Percentiles rank a stretch among this genome's conserved stretches.
Evolutionary conservation across 1,139 yeast species (phyloP).

Genomic region (Kurtzmaniella quercitrusa): DNA sequence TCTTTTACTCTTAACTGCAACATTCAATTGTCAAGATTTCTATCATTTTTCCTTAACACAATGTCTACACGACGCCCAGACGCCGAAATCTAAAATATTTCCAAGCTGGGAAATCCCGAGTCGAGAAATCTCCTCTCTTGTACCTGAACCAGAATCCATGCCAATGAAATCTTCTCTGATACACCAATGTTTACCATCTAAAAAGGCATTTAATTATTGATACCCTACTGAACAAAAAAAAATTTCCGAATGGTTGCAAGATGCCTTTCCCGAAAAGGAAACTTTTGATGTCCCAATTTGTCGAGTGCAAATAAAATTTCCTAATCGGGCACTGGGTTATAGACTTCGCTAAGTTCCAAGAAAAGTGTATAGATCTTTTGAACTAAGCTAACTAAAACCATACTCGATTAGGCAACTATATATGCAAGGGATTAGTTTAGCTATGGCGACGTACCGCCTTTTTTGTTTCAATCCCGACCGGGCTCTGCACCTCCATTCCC

Average conservation of each 20-base stretch:
- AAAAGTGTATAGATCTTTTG: background rate
- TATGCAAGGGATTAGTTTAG: background rate
- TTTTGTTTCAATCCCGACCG: background rate
- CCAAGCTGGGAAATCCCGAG: too few species aligned
- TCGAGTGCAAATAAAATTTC: background rate
- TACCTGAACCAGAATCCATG: background rate
- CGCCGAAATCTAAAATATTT: too few species aligned
- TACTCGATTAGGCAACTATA: background rate
- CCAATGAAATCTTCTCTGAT: background rate
- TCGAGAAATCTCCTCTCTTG: background rate
- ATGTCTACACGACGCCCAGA: too few species aligned
- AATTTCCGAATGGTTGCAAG: background rate
- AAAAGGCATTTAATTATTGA: background rate
- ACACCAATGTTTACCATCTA: background rate
- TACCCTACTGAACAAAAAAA: background rate
- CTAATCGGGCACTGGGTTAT: background rate
- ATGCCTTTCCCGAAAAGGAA: background rate
- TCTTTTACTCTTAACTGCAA: too few species aligned
- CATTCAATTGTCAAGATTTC: too few species aligned
- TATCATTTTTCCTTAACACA: too few species aligned
- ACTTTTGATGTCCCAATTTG: background rate
- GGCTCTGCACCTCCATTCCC: background rate
- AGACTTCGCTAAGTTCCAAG: background rate
- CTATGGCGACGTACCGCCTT: background rate
- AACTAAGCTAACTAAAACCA: background rate